Conservation (phyloP, 1,139 yeast genomes). For the Arxiozyma slooffiae region DNA sequence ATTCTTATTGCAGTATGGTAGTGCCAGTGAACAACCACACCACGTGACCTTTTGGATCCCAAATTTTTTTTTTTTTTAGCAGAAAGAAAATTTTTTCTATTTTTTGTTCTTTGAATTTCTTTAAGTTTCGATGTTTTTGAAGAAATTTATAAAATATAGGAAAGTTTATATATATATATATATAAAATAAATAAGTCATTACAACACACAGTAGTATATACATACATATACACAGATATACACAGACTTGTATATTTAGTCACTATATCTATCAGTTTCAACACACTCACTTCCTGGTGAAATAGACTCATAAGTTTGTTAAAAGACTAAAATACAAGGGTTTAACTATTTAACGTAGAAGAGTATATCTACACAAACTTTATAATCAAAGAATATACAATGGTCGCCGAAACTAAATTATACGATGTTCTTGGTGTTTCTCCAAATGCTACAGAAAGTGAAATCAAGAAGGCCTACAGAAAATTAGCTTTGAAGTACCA, state of each 20-base stretch:
- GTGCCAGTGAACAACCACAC: neutral
- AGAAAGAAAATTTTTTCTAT: too few relatives aligned
- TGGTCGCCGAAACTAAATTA: slow-evolving; percentile 86
- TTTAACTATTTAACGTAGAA: neutral
- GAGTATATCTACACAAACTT: neutral
- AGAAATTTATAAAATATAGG: too few relatives aligned
- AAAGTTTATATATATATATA: neutral
- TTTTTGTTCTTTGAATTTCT: slow-evolving; percentile 1
- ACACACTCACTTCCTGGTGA: neutral
- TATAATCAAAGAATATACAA: slow-evolving; percentile 28
- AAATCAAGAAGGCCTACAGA: slow-evolving; percentile 92
- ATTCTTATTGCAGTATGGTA: neutral
- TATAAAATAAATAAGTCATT: neutral
- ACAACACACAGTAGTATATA: neutral
- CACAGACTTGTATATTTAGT: too few relatives aligned
- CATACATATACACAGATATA: too few relatives aligned
- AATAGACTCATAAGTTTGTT: neutral
- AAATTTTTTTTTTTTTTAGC: too few relatives aligned
- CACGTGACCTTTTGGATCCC: neutral
- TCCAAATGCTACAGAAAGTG: slow-evolving; percentile 67
- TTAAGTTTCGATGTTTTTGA: slow-evolving; percentile 1
- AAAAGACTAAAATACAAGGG: neutral
- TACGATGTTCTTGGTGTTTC: slow-evolving; percentile 80
- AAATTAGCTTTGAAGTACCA: slow-evolving; percentile 86
- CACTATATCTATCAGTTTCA: neutral